Percentiles rank a stretch among this genome's conserved stretches.
phyloP scores from a whole-genome alignment of 78 protist genomes.

The Dictyostelium purpureum region DNA sequence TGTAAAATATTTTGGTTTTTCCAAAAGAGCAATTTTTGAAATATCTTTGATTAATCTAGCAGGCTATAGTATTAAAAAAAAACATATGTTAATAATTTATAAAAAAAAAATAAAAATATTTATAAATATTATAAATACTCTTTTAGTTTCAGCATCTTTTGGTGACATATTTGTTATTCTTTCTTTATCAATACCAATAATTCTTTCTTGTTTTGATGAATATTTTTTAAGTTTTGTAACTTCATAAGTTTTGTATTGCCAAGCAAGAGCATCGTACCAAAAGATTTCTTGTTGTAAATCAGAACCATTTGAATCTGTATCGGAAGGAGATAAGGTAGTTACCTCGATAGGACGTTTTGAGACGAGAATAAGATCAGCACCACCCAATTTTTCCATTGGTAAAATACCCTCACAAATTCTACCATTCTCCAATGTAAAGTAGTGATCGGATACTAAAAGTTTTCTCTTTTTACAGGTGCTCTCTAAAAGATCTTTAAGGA shows the following conservation, averaged over 20 bases:
- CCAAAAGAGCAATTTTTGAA: slow-evolving; percentile 45
- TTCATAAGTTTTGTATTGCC: slow-evolving; percentile 59
- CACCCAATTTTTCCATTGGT: slow-evolving; percentile 63
- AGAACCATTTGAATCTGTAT: neutral
- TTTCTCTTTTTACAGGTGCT: slow-evolving; percentile 68
- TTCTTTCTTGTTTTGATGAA: slow-evolving; percentile 76
- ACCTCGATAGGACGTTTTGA: neutral
- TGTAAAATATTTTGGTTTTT: slow-evolving; percentile 67
- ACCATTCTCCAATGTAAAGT: slow-evolving; percentile 52
- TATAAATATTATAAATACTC: slow-evolving; percentile 2
- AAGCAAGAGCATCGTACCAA: slow-evolving; percentile 68
- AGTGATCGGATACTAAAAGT: slow-evolving; percentile 12
- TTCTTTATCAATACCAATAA: slow-evolving; percentile 61
- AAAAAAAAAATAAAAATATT: neutral
- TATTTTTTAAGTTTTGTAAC: slow-evolving; percentile 51
- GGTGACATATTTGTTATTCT: slow-evolving; percentile 68
- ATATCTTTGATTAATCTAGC: slow-evolving; percentile 69
- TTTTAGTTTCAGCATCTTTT: slow-evolving; percentile 70
- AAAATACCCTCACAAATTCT: neutral
- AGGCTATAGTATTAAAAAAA: slow-evolving; percentile 11
- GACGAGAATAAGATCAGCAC: slow-evolving; percentile 7
- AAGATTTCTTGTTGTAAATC: slow-evolving; percentile 24
- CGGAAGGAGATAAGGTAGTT: neutral
- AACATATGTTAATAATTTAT: neutral
- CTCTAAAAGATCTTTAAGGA: slow-evolving; percentile 32